These are phyloP conservation scores for Cladophialophora immunda DNA, from an alignment of 2,329 filamentous ascomycete species.

Conservation along the genomic window DNA sequence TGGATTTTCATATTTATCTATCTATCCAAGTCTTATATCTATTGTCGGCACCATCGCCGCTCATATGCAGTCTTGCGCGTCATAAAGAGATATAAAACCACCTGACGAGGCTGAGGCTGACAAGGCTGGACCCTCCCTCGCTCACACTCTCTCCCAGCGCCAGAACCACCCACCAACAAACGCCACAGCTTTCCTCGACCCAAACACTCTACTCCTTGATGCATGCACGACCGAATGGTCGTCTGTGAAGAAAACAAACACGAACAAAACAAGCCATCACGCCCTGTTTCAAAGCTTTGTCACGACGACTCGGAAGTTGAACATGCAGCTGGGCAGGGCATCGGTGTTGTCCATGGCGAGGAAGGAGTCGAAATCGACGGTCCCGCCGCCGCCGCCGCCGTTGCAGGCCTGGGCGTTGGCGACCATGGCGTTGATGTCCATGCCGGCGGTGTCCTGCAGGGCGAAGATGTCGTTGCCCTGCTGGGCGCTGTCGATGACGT, in stretches of 20 bases:
- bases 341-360: conserved; percentile 20
- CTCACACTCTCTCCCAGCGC: no score
- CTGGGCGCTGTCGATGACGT: conserved; percentile 17
- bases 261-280: no score
- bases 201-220: no score
- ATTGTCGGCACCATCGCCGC: not conserved
- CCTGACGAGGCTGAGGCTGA: no score
- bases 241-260: no score
- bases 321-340: conserved; percentile 22
- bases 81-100: no score
- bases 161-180: no score
- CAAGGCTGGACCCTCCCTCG: not conserved
- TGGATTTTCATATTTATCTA: not conserved
- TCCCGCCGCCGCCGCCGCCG: conserved; percentile 11
- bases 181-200: no score
- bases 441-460: conserved; percentile 16
- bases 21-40: not conserved
- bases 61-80: no score
- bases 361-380: conserved; percentile 21
- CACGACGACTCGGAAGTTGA: conserved; percentile 11
- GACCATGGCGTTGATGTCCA: conserved; percentile 21
- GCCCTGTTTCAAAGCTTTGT: not conserved
- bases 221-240: no score
- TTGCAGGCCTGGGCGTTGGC: conserved; percentile 20
- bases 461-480: conserved; percentile 29